Evolutionary conservation across 345 rosid genomes (phyloP).

Genomic region (Salix purpurea): DNA sequence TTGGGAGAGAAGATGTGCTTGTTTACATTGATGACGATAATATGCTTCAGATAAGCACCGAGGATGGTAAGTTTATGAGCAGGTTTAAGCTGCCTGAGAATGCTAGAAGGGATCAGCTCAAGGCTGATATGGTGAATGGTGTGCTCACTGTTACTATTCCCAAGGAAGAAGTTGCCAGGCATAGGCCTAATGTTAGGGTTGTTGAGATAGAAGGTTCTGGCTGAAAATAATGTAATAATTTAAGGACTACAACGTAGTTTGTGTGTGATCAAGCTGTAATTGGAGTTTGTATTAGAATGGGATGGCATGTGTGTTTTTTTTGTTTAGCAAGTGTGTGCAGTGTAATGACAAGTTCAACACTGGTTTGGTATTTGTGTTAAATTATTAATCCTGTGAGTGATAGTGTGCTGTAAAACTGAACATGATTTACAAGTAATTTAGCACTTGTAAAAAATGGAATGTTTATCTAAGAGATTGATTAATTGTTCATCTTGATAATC

Average conservation of each 20-base stretch:
- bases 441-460: too few relatives aligned
- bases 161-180: background rate
- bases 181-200: constrained; percentile 7
- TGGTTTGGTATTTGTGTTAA: background rate
- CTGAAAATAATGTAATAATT: background rate
- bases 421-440: too few relatives aligned
- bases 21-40: constrained; percentile 21
- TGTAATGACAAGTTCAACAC: background rate
- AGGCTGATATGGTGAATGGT: constrained; percentile 16
- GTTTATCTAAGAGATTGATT: too few relatives aligned
- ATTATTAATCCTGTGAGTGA: too few relatives aligned
- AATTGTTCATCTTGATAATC: too few relatives aligned
- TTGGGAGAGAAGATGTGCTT: constrained; percentile 10
- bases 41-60: constrained; percentile 22
- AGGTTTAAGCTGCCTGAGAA: constrained; percentile 23
- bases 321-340: background rate
- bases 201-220: constrained; percentile 26
- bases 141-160: constrained; percentile 23
- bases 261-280: background rate
- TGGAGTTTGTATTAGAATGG: background rate
- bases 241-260: background rate
- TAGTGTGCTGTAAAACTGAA: too few relatives aligned
- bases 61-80: constrained; percentile 25
- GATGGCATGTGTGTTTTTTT: background rate
- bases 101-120: constrained; percentile 11